These are phyloP conservation scores for Dryas octopetala DNA, from an alignment of 306 rosid species.

Conservation along the genomic window DNA sequence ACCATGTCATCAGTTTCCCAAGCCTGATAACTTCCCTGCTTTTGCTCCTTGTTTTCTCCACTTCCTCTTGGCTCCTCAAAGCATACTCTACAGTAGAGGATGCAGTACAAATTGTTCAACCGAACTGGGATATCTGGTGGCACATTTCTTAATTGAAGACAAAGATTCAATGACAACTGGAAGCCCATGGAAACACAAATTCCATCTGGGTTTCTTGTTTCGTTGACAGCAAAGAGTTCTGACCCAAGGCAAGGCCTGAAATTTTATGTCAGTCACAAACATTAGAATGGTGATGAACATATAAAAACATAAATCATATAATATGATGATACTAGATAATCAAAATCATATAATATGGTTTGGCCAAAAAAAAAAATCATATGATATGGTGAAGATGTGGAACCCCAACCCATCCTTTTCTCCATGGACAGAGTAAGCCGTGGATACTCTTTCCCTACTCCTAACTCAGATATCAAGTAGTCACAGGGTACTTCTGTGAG, in stretches of 20 bases:
- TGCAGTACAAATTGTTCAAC: conserved; percentile 43
- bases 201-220: conserved; percentile 25
- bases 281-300: neutral
- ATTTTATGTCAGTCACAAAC: conserved; percentile 14
- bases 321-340: neutral
- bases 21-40: conserved; percentile 23
- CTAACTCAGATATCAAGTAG: neutral
- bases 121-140: conserved; percentile 26
- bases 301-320: neutral
- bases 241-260: conserved; percentile 56
- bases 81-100: conserved; percentile 42
- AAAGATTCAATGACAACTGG: conserved; percentile 49
- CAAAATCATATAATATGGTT: too few species aligned
- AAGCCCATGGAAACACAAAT: conserved; percentile 38
- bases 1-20: conserved; percentile 50
- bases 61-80: conserved; percentile 22
- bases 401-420: neutral
- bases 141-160: conserved; percentile 56
- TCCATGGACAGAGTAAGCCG: too few species aligned
- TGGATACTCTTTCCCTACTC: too few species aligned
- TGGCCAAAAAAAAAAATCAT: too few species aligned
- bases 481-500: neutral
- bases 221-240: conserved; percentile 45
- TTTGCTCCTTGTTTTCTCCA: conserved; percentile 11
- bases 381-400: neutral